A percentile compares a stretch with the other conserved stretches of the same genome.
Conservation (phyloP, 2,329 filamentous ascomycete species). For the Fusarium temperatum region DNA sequence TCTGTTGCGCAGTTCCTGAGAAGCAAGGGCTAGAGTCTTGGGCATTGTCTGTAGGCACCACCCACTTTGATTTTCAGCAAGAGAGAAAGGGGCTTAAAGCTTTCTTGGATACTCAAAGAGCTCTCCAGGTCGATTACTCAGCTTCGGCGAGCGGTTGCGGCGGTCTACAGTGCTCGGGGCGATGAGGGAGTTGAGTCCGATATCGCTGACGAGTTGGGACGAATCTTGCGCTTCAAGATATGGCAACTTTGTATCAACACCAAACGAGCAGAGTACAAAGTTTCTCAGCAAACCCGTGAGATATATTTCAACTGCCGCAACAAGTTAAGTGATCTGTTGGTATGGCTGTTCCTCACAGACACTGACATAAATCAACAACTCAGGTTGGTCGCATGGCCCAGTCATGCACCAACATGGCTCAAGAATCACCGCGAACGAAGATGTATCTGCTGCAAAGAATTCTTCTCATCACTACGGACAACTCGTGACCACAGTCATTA, state of each 20-base stretch:
- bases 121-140: accelerated
- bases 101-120: accelerated
- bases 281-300: accelerated
- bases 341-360: too few species aligned
- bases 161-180: not conserved
- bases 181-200: not conserved
- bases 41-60: not conserved
- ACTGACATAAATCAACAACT: too few species aligned
- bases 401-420: too few species aligned
- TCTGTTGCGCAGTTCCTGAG: not conserved
- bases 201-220: not conserved
- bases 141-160: too few species aligned
- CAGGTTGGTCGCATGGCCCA: too few species aligned
- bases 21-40: accelerated
- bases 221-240: not conserved
- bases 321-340: too few species aligned
- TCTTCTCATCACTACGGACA: too few species aligned
- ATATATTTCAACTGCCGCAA: not conserved
- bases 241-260: not conserved
- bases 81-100: accelerated
- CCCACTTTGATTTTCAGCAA: not conserved
- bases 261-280: not conserved
- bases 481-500: accelerated
- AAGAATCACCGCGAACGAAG: accelerated
- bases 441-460: too few species aligned